These are phyloP conservation scores for Lactuca sativa DNA, from an alignment of 129 eudicot genomes.

Conservation along the genomic window DNA sequence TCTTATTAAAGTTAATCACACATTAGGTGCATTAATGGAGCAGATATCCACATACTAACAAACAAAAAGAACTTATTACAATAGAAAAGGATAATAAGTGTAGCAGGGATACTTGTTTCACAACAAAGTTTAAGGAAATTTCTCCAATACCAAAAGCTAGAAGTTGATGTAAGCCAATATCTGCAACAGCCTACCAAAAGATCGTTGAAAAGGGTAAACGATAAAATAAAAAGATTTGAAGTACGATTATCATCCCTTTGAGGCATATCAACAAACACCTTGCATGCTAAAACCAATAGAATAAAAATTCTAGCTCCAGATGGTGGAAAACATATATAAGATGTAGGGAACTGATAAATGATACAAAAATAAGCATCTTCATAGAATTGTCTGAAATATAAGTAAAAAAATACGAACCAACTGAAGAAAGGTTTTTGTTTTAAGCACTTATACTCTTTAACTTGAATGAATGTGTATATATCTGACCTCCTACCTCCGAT, in stretches of 20 bases:
- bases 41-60: slow-evolving; percentile 5
- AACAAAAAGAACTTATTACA: neutral
- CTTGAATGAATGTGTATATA: neutral
- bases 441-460: neutral
- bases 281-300: slow-evolving; percentile 15
- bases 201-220: neutral
- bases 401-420: neutral
- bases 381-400: neutral
- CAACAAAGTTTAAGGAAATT: slow-evolving; percentile 10
- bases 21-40: slow-evolving; percentile 1
- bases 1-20: neutral
- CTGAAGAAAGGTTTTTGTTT: neutral
- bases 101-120: slow-evolving; percentile 2
- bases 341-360: neutral
- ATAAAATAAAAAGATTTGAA: neutral
- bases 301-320: neutral
- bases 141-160: slow-evolving; percentile 6
- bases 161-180: neutral
- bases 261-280: slow-evolving; percentile 28
- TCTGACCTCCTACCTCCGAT: too few relatives aligned
- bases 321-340: neutral
- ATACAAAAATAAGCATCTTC: neutral
- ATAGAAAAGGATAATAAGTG: neutral
- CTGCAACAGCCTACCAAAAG: slow-evolving; percentile 2
- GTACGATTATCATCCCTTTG: slow-evolving; percentile 13